Evolutionary conservation across 371 early-diverging fungal species (phyloP).

Genomic region (Mortierella sp.): DNA sequence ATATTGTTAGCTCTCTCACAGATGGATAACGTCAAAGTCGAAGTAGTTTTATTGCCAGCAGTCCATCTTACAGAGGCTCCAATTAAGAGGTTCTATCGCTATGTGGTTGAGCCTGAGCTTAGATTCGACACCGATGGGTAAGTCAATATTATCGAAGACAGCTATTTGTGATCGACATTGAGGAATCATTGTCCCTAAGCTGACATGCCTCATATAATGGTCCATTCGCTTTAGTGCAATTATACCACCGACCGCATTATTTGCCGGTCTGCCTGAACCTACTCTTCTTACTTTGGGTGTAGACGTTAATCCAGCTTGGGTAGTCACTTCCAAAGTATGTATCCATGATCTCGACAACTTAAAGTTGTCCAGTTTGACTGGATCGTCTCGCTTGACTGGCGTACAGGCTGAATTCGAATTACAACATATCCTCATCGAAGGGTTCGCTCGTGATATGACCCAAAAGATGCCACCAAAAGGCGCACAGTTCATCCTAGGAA

Average conservation of each 20-base stretch:
- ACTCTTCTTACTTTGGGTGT: constrained; percentile 89
- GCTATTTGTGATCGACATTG: background rate
- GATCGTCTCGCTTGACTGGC: constrained; percentile 45
- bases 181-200: too few species aligned
- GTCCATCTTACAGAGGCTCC: constrained; percentile 70
- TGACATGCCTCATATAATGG: background rate
- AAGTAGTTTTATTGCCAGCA: constrained; percentile 73
- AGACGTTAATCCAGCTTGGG: constrained; percentile 90
- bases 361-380: constrained; percentile 66
- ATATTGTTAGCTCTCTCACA: constrained; percentile 72
- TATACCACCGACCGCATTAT: constrained; percentile 69
- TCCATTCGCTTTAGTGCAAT: constrained; percentile 14
- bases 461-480: constrained; percentile 86
- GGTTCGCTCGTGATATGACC: constrained; percentile 83
- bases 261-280: constrained; percentile 80
- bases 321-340: constrained; percentile 84
- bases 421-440: constrained; percentile 89
- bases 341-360: constrained; percentile 95
- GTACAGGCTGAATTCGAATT: constrained; percentile 86
- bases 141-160: background rate
- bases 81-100: constrained; percentile 90
- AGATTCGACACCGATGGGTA: constrained; percentile 72
- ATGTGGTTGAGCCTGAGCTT: constrained; percentile 75
- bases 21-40: constrained; percentile 72
- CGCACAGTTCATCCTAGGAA: constrained; percentile 87